Evolutionary conservation across 2,329 filamentous ascomycete genomes (phyloP).

Genomic region (Lachnellula occidentalis): DNA sequence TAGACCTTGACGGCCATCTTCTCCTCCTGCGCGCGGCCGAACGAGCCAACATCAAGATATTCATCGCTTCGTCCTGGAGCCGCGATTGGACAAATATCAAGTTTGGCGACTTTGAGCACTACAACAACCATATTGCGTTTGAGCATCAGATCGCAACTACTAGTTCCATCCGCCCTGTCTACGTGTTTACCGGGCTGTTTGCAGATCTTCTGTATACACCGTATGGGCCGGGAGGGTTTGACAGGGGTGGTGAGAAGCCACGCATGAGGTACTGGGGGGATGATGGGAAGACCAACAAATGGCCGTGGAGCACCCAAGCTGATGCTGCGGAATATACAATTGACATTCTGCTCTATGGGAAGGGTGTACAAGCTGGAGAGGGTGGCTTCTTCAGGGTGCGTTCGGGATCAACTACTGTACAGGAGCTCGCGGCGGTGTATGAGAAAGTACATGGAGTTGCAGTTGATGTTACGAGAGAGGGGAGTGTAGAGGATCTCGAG

Average conservation of each 20-base stretch:
- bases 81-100: conserved; percentile 29
- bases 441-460: background rate
- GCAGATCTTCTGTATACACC: background rate
- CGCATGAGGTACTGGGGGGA: background rate
- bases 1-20: conserved; percentile 32
- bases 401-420: background rate
- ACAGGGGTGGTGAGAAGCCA: background rate
- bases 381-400: background rate
- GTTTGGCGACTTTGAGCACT: conserved; percentile 30
- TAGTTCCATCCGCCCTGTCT: conserved; percentile 28
- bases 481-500: conserved; percentile 2
- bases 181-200: conserved; percentile 28
- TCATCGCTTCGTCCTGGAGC: conserved; percentile 31
- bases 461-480: background rate
- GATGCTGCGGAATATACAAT: background rate
- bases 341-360: background rate
- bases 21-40: conserved; percentile 34
- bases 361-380: background rate
- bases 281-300: background rate
- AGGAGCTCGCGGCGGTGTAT: background rate
- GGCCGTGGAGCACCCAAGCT: background rate
- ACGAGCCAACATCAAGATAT: conserved; percentile 31
- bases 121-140: conserved; percentile 33
- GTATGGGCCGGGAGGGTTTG: background rate
- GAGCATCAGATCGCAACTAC: conserved; percentile 28